Evolutionary conservation across 345 rosid species (phyloP), one percentile per base, ranked within the genome.

Genomic region (Citrus reticulata): DNA sequence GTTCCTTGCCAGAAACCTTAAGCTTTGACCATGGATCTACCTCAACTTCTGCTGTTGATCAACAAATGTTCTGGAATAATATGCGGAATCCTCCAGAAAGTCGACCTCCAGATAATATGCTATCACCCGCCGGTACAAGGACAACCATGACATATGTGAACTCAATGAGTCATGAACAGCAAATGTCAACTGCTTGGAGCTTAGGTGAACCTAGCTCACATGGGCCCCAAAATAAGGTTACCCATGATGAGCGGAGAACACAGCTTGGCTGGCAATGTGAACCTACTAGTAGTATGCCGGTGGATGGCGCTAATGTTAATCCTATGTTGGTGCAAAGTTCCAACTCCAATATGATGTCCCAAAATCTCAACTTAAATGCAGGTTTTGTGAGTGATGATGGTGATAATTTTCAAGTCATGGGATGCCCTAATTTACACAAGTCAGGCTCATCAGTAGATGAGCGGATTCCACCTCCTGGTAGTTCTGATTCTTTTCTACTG

Each of bases 21-120:
- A 89, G 88, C 83, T 88, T 91, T 77, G 98, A 95, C 62, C 93
- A 86, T 81, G 97, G 92, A 57, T 92, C 98, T 72, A 37, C 98
- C 66, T 90, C 97, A 73, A 86, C 81, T 82, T 81, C 89, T 72
- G 82, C 84, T 59, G 81, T 88, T 39, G 94, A 91, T 79, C 91
- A 86, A 84, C 94, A 85, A 75, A 80, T 87, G 77, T 85, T 83
- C 87, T 88, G 98, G 97, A 91, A 83, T 80, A 81, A 77, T 82
- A 80, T 87, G 82, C 88, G 82, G 76, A 89, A 82, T 83, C 84
- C 88, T 58, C 84, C 79, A 40, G 96, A 88, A 64, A 84, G 49
- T 72, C 89, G 76, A 65, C 60, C 88, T 40, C 81, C 88, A 9
- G 88, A 89, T 78, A 90, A 80, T 83, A 30, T 88, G 88, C 75